phyloP scores from a whole-genome alignment of 495 filamentous ascomycete genomes.

The Sordaria brevicollis region DNA sequence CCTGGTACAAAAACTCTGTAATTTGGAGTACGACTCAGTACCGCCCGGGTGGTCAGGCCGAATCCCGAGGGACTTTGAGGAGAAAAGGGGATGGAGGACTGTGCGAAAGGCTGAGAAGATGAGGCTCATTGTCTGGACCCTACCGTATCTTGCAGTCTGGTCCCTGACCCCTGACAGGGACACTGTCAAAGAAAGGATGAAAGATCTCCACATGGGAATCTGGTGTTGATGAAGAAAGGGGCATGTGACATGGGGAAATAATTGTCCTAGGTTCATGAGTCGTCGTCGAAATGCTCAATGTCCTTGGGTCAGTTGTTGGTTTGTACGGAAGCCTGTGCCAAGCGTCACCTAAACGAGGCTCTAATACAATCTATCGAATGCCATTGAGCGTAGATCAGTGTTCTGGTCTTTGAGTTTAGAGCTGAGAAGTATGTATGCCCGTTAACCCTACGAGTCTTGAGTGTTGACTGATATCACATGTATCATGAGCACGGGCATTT shows the following conservation, averaged over 20 bases:
- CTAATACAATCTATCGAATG: neutral
- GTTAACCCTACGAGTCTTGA: neutral
- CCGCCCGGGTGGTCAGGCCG: neutral
- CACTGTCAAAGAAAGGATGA: neutral
- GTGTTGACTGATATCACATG: neutral
- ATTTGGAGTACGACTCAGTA: neutral
- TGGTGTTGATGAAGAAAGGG: neutral
- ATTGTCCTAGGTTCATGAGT: neutral
- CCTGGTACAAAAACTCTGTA: neutral
- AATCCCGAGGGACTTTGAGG: neutral
- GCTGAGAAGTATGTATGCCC: too few relatives aligned
- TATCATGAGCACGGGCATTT: neutral
- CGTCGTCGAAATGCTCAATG: neutral
- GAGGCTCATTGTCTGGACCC: neutral
- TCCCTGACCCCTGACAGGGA: neutral
- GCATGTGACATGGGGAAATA: neutral
- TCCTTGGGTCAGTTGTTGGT: neutral
- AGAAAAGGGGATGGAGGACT: neutral
- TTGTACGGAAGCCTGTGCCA: neutral
- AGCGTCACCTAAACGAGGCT: neutral
- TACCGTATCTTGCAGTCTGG: neutral
- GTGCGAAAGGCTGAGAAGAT: neutral
- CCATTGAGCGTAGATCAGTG: neutral
- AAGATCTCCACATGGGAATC: neutral
- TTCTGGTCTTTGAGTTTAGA: neutral